phyloP scores from a whole-genome alignment of 768 basidiomycete genomes.

The Wakefieldia striispora region DNA sequence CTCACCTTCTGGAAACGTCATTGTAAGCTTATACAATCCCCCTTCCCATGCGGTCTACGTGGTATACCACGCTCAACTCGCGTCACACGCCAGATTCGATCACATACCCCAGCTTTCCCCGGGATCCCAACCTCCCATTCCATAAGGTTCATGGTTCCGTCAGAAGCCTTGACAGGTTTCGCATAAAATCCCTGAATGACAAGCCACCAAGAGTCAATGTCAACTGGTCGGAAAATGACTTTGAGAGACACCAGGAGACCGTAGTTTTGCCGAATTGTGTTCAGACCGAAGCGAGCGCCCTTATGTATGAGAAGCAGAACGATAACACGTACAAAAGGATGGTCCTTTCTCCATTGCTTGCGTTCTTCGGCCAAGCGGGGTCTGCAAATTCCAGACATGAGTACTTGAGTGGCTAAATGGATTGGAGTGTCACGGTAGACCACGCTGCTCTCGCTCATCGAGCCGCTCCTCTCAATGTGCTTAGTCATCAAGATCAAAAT shows the following conservation, averaged over 20 bases:
- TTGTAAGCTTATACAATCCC: constrained; percentile 89
- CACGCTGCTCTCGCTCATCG: neutral
- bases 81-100: constrained; percentile 6
- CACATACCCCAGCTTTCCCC: constrained; percentile 80
- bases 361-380: constrained; percentile 93
- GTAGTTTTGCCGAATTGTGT: neutral
- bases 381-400: constrained; percentile 91
- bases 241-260: neutral
- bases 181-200: constrained; percentile 88
- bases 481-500: constrained; percentile 20
- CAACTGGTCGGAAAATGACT: neutral
- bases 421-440: neutral
- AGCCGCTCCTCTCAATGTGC: neutral
- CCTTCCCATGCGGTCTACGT: constrained; percentile 93
- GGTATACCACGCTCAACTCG: constrained; percentile 12
- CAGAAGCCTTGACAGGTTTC: constrained; percentile 82
- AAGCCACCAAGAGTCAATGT: constrained; percentile 8
- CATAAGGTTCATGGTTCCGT: constrained; percentile 95
- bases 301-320: neutral
- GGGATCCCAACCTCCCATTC: constrained; percentile 99
- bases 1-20: constrained; percentile 95
- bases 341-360: constrained; percentile 98
- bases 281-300: constrained; percentile 1
- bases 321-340: constrained; percentile 81
- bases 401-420: constrained; percentile 4